These are phyloP conservation scores for Diaporthe ampelina DNA, from an alignment of 2,329 filamentous ascomycete species.

Conservation along the genomic window DNA sequence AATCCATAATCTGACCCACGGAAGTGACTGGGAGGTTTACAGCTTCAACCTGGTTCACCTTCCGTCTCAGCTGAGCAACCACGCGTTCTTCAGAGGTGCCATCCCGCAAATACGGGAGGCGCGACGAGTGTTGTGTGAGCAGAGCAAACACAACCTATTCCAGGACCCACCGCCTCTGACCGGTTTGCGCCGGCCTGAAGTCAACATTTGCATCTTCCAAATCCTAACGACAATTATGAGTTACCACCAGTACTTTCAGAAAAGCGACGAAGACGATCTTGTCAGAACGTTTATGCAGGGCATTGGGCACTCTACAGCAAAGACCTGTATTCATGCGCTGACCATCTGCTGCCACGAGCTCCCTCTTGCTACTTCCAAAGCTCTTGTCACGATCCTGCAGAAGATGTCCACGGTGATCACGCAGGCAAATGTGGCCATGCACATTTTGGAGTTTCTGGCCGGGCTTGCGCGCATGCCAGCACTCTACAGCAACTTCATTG, in stretches of 20 bases:
- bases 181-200: conserved; percentile 87
- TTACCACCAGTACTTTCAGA: conserved; percentile 88
- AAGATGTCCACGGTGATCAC: conserved; percentile 98
- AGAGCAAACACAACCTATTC: conserved; percentile 82
- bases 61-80: conserved; percentile 90
- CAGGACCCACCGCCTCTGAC: conserved; percentile 85
- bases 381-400: conserved; percentile 86
- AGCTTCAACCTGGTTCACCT: conserved; percentile 90
- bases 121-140: conserved; percentile 83
- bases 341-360: conserved; percentile 97
- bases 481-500: conserved; percentile 88
- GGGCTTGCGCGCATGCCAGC: conserved; percentile 87
- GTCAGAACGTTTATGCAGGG: conserved; percentile 89
- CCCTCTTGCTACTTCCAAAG: conserved; percentile 87
- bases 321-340: conserved; percentile 93
- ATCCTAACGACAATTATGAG: conserved; percentile 89
- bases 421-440: conserved; percentile 89
- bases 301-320: conserved; percentile 89
- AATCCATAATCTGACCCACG: conserved; percentile 79
- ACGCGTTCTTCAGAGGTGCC: conserved; percentile 83
- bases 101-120: conserved; percentile 82
- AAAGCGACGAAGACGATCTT: conserved; percentile 89
- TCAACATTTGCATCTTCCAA: conserved; percentile 90
- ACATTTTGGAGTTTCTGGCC: conserved; percentile 96
- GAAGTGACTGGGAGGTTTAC: conserved; percentile 91